Percentiles rank a stretch among this genome's conserved stretches.
phyloP scores from a whole-genome alignment of 352 stramenopile genomes.

The Aphanomyces invadans region DNA sequence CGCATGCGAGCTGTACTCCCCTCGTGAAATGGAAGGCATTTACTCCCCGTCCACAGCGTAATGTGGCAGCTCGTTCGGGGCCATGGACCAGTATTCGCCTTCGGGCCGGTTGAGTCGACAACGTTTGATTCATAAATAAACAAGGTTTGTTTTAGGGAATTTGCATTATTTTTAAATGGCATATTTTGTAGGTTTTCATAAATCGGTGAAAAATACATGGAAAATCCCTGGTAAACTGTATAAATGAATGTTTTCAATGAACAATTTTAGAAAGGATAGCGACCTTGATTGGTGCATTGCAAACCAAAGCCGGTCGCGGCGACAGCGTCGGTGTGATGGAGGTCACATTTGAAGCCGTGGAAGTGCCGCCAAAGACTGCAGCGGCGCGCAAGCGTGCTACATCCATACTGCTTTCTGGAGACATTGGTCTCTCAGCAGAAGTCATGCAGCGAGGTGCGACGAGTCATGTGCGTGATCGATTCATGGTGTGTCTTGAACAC shows the following conservation, averaged over 20 bases:
- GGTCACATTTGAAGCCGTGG: background rate
- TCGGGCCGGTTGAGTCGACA: too few relatives aligned
- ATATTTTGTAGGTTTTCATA: too few relatives aligned
- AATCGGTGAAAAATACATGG: too few relatives aligned
- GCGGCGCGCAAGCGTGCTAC: background rate
- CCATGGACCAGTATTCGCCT: too few relatives aligned
- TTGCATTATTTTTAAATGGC: too few relatives aligned
- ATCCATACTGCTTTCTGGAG: background rate
- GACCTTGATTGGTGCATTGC: slow-evolving; percentile 1
- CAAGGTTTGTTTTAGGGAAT: too few relatives aligned
- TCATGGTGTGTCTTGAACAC: too few relatives aligned
- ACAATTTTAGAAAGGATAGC: background rate
- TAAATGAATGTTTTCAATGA: background rate
- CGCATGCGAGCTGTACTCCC: slow-evolving; percentile 51
- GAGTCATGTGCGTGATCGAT: background rate
- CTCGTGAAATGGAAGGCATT: slow-evolving; percentile 58
- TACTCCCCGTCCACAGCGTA: slow-evolving; percentile 28
- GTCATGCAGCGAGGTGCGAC: background rate
- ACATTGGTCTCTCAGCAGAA: background rate
- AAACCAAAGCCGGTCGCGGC: background rate
- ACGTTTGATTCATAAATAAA: too few relatives aligned
- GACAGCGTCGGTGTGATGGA: background rate
- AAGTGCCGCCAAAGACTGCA: background rate
- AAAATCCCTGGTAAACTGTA: too few relatives aligned
- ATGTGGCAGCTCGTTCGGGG: too few relatives aligned